phyloP scores from a whole-genome alignment of 2,329 filamentous ascomycete species.

The Arthrobotrys pseudoclavata region DNA sequence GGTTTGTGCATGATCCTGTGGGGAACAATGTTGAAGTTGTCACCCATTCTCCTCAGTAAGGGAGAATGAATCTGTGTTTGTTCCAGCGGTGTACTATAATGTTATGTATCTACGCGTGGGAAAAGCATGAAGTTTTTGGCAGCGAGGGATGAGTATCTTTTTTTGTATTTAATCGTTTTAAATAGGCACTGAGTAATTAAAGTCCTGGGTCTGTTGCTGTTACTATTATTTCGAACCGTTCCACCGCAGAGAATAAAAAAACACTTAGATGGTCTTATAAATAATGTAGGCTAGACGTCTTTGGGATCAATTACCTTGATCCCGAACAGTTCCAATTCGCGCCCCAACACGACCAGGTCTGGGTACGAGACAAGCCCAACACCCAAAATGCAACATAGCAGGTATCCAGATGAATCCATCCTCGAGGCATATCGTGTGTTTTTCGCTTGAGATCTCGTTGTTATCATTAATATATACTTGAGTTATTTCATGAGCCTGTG shows the following conservation, averaged over 20 bases:
- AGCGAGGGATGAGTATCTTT: not conserved
- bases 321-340: no score
- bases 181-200: conserved; percentile 54
- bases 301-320: no score
- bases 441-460: no score
- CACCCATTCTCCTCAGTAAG: conserved; percentile 24
- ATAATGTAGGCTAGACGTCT: not conserved
- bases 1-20: conserved; percentile 40
- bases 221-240: not conserved
- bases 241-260: no score
- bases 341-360: no score
- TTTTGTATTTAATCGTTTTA: conserved; percentile 16
- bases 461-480: no score
- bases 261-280: not conserved
- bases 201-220: conserved; percentile 42
- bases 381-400: no score
- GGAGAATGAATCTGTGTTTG: not conserved
- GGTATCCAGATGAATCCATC: no score
- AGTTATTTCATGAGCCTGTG: no score
- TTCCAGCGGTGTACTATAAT: conserved; percentile 6
- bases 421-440: no score
- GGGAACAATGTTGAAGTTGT: conserved; percentile 56
- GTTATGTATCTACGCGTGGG: not conserved
- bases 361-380: no score
- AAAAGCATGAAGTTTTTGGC: conserved; percentile 13